phyloP scores from a whole-genome alignment of 1,139 yeast species.

The Blastobotrys petasosporus region DNA sequence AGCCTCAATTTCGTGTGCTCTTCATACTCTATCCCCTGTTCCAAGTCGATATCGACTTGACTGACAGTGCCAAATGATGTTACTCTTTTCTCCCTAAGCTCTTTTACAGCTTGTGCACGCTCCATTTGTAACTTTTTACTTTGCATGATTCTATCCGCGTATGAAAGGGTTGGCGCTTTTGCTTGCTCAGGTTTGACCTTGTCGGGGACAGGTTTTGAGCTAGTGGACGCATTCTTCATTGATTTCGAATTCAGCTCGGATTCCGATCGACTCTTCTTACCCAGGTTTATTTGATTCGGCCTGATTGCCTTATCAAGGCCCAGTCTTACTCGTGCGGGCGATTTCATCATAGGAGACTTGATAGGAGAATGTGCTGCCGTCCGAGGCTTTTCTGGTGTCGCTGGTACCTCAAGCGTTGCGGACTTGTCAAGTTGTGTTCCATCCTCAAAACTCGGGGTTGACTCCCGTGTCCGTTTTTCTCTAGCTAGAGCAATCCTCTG shows the following conservation, averaged over 20 bases:
- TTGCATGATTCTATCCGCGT: slow-evolving; percentile 2
- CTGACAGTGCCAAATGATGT: slow-evolving; percentile 9
- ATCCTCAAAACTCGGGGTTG: too few species aligned
- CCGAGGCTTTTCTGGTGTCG: slow-evolving; percentile 4
- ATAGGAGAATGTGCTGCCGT: too few species aligned
- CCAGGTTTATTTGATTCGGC: slow-evolving; percentile 17
- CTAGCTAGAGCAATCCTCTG: too few species aligned
- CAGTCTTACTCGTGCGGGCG: slow-evolving; percentile 15
- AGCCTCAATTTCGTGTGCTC: slow-evolving; percentile 17
- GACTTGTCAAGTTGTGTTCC: slow-evolving; percentile 1
- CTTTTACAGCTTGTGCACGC: not conserved
- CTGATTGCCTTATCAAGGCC: slow-evolving; percentile 18
- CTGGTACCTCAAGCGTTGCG: not conserved
- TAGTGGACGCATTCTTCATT: not conserved
- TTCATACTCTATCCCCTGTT: slow-evolving; percentile 15
- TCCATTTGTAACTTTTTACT: slow-evolving; percentile 4
- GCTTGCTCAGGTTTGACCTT: not conserved
- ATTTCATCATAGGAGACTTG: too few species aligned
- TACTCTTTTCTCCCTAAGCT: slow-evolving; percentile 11
- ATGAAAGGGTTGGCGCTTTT: slow-evolving; percentile 1
- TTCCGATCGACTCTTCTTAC: too few species aligned
- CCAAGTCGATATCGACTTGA: slow-evolving; percentile 3
- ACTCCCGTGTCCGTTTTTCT: too few species aligned
- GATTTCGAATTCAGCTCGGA: not conserved
- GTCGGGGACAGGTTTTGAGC: slow-evolving; percentile 1